These are phyloP conservation scores for Diaporthe australafricana DNA, from an alignment of 2,329 filamentous ascomycete species.

Conservation along the genomic window DNA sequence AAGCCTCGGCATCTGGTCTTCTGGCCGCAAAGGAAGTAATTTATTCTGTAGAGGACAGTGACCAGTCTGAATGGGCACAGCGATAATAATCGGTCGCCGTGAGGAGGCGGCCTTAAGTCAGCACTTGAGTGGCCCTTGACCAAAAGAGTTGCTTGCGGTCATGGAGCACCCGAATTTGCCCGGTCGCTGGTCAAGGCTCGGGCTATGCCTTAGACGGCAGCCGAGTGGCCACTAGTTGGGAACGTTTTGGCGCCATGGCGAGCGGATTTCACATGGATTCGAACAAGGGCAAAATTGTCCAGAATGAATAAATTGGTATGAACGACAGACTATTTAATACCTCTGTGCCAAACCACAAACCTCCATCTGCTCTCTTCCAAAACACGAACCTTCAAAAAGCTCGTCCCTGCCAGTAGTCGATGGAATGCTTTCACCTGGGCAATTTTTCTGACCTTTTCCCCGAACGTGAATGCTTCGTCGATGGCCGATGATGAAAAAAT, in stretches of 20 bases:
- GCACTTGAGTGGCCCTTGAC: constrained; percentile 4
- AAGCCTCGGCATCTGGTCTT: no score
- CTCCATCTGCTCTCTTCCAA: no score
- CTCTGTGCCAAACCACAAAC: no score
- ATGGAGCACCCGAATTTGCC: not conserved
- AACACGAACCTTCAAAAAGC: not conserved
- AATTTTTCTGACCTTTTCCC: not conserved
- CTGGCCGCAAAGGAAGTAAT: no score
- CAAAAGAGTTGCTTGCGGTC: not conserved
- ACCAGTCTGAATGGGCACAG: not conserved
- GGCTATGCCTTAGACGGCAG: not conserved
- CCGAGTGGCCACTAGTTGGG: constrained; percentile 9
- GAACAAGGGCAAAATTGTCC: not conserved
- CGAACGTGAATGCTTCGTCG: not conserved
- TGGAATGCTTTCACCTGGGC: no score
- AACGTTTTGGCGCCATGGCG: no score
- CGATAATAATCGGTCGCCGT: not conserved
- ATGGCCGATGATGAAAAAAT: no score
- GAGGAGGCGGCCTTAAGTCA: constrained; percentile 1
- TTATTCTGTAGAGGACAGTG: constrained; percentile 2
- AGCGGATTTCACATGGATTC: not conserved
- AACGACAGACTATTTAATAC: constrained; percentile 10
- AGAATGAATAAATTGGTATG: constrained; percentile 1
- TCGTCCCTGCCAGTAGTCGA: no score
- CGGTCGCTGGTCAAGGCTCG: not conserved